A percentile compares a stretch with the other conserved stretches of the same genome.
These are phyloP conservation scores for Ogataea kodamae DNA, from an alignment of 805 yeast genomes.

Conservation along the genomic window DNA sequence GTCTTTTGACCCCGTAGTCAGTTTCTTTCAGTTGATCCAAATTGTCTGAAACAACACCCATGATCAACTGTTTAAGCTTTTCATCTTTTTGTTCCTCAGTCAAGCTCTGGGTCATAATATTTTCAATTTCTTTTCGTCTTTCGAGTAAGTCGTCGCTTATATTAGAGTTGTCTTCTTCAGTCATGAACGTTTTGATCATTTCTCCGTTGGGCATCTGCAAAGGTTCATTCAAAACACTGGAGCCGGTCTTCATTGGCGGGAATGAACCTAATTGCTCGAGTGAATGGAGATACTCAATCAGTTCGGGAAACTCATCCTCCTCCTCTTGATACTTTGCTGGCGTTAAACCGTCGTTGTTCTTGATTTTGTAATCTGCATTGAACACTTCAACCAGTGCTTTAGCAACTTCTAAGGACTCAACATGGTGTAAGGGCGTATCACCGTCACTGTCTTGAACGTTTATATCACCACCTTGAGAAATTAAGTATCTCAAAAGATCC, in stretches of 20 bases:
- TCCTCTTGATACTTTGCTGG: slow-evolving; percentile 73
- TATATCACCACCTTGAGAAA: slow-evolving; percentile 67
- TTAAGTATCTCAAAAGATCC: slow-evolving; percentile 58
- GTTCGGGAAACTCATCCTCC: slow-evolving; percentile 81
- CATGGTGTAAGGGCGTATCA: slow-evolving; percentile 92
- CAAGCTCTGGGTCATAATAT: slow-evolving; percentile 43
- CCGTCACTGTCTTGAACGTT: slow-evolving; percentile 86
- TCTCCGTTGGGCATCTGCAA: slow-evolving; percentile 36
- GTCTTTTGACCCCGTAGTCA: slow-evolving; percentile 22
- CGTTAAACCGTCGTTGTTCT: slow-evolving; percentile 73
- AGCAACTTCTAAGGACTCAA: slow-evolving; percentile 69
- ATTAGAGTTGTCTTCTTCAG: slow-evolving; percentile 38
- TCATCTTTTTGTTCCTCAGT: slow-evolving; percentile 81
- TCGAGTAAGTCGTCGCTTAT: slow-evolving; percentile 45
- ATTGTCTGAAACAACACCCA: slow-evolving; percentile 56
- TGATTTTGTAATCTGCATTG: slow-evolving; percentile 59
- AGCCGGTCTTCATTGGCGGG: slow-evolving; percentile 20
- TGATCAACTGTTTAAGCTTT: slow-evolving; percentile 63
- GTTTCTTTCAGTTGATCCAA: slow-evolving; percentile 21
- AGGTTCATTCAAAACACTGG: slow-evolving; percentile 4
- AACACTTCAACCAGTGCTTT: slow-evolving; percentile 61
- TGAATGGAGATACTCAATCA: slow-evolving; percentile 57
- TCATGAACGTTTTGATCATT: slow-evolving; percentile 55
- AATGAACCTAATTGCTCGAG: slow-evolving; percentile 27
- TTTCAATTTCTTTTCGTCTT: slow-evolving; percentile 61